phyloP scores from a whole-genome alignment of 2,329 filamentous ascomycete genomes.

The Ophiocordyceps camponoti-floridani region DNA sequence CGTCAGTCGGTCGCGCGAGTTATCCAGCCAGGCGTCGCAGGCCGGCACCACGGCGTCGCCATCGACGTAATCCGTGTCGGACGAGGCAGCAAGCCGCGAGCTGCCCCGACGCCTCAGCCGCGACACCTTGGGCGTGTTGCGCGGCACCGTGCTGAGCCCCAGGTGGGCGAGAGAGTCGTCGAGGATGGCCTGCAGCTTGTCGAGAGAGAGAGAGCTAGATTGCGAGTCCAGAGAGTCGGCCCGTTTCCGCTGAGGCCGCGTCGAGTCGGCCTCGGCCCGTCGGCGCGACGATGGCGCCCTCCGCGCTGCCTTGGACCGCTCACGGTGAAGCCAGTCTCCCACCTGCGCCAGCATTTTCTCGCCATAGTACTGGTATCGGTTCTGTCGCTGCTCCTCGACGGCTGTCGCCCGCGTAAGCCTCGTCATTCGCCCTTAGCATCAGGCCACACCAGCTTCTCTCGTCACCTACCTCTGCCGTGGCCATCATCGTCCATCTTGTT shows the following conservation, averaged over 20 bases:
- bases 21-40: slow-evolving; percentile 74
- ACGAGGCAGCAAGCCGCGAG: slow-evolving; percentile 32
- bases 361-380: slow-evolving; percentile 21
- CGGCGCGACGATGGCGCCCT: slow-evolving; percentile 5
- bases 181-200: slow-evolving; percentile 64
- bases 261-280: slow-evolving; percentile 16
- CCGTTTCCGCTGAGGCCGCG: slow-evolving; percentile 11
- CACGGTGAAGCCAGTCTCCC: slow-evolving; percentile 65
- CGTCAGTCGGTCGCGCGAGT: slow-evolving; percentile 68
- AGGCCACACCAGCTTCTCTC: background rate
- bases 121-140: slow-evolving; percentile 20
- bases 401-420: slow-evolving; percentile 14
- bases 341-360: slow-evolving; percentile 56
- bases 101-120: slow-evolving; percentile 21
- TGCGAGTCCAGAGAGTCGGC: slow-evolving; percentile 45
- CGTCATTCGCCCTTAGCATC: background rate
- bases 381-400: slow-evolving; percentile 24
- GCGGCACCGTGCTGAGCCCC: slow-evolving; percentile 27
- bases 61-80: slow-evolving; percentile 73
- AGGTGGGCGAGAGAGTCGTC: slow-evolving; percentile 44
- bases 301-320: slow-evolving; percentile 38
- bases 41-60: slow-evolving; percentile 68
- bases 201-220: slow-evolving; percentile 55
- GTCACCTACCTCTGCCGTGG: background rate
- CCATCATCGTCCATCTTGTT: background rate